phyloP scores from a whole-genome alignment of 2,329 filamentous ascomycete genomes.

The Paracoccidioides brasiliensis region DNA sequence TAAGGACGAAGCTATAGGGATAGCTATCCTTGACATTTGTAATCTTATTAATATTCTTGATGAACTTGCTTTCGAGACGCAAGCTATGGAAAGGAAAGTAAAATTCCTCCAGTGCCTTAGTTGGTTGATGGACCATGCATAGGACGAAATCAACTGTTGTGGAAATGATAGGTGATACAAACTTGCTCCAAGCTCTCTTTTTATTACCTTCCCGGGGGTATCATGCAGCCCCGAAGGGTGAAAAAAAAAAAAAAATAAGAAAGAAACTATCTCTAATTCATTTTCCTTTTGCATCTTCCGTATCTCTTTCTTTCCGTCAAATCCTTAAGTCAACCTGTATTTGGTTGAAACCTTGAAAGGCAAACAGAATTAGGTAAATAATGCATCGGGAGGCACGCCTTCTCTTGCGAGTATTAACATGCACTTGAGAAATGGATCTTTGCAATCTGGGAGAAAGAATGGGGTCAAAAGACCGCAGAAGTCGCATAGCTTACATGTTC shows the following conservation, averaged over 20 bases:
- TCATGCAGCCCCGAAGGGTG: background rate
- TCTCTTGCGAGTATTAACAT: background rate
- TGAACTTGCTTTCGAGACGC: no score
- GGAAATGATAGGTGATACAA: background rate
- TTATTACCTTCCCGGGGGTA: background rate
- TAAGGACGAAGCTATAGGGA: slow-evolving; percentile 3
- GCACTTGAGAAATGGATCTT: background rate
- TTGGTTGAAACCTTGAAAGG: no score
- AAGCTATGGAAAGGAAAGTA: background rate
- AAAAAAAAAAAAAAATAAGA: background rate
- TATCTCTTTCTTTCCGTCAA: background rate
- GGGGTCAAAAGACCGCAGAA: background rate
- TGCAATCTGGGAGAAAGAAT: background rate
- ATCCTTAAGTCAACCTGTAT: no score
- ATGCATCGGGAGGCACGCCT: background rate
- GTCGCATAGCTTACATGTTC: background rate
- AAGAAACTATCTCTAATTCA: background rate
- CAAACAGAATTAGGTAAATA: background rate
- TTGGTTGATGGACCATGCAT: background rate
- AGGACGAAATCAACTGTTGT: background rate
- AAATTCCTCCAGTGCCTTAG: background rate
- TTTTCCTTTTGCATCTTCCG: background rate
- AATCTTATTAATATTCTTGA: no score
- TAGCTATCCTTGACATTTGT: background rate
- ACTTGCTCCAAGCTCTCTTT: background rate